phyloP scores from a whole-genome alignment of 306 rosid genomes.

The Cajanus cajan region DNA sequence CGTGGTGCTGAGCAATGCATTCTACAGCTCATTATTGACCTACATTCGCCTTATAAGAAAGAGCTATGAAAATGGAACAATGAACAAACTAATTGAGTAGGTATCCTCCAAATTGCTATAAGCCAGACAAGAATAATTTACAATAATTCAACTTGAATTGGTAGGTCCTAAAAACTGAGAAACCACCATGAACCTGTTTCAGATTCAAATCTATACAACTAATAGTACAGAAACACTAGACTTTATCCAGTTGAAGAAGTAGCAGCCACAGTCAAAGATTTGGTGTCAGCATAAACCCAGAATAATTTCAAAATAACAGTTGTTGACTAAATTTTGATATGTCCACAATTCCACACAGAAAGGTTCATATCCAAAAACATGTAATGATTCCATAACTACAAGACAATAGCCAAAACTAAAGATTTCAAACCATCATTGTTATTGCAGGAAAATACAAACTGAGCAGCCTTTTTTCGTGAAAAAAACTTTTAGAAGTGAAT shows the following conservation, averaged over 20 bases:
- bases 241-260: neutral
- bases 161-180: neutral
- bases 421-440: neutral
- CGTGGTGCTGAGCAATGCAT: neutral
- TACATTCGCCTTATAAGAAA: neutral
- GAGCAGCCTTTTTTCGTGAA: neutral
- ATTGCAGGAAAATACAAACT: neutral
- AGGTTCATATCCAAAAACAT: constrained; percentile 1
- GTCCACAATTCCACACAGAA: neutral
- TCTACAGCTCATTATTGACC: neutral
- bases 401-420: neutral
- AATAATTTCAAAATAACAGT: neutral
- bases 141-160: neutral
- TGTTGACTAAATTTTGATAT: neutral
- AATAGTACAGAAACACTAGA: neutral
- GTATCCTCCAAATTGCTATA: neutral
- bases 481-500: too few relatives aligned
- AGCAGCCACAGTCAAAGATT: neutral
- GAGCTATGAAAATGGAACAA: neutral
- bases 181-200: neutral
- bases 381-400: neutral
- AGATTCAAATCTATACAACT: neutral
- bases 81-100: neutral
- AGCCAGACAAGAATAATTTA: neutral
- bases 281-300: neutral